Evolutionary conservation across 371 early-diverging fungal genomes (phyloP).

Genomic region (Mortierella sp.): DNA sequence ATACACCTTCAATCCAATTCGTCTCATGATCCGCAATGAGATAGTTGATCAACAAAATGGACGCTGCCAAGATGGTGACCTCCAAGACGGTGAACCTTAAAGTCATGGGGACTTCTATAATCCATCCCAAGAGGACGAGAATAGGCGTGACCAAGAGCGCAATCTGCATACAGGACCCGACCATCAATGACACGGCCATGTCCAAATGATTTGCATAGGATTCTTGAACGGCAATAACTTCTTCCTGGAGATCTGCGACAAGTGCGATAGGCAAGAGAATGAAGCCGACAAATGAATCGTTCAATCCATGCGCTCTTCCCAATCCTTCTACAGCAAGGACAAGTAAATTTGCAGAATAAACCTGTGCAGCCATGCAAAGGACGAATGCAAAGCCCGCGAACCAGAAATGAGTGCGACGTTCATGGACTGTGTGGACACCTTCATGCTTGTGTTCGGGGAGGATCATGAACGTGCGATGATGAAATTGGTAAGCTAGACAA

Average conservation of each 20-base stretch:
- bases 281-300: constrained; percentile 88
- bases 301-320: constrained; percentile 71
- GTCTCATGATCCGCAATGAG: constrained; percentile 61
- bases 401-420: constrained; percentile 64
- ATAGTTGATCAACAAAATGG: constrained; percentile 84
- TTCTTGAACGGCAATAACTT: constrained; percentile 46
- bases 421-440: constrained; percentile 67
- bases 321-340: constrained; percentile 87
- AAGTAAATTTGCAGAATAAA: constrained; percentile 81
- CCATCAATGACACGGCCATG: constrained; percentile 39
- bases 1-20: constrained; percentile 40
- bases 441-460: constrained; percentile 73
- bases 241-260: constrained; percentile 48
- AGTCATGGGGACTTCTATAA: constrained; percentile 77
- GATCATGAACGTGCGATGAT: constrained; percentile 63
- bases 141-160: constrained; percentile 88
- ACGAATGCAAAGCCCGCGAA: constrained; percentile 65
- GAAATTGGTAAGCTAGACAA: constrained; percentile 80
- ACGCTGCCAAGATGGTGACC: constrained; percentile 79
- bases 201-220: constrained; percentile 29
- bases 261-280: constrained; percentile 89
- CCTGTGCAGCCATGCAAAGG: constrained; percentile 72
- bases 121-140: constrained; percentile 89
- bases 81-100: constrained; percentile 84
- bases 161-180: constrained; percentile 71